phyloP scores from a whole-genome alignment of 2,329 filamentous ascomycete species.

The Eurotiales sp. region DNA sequence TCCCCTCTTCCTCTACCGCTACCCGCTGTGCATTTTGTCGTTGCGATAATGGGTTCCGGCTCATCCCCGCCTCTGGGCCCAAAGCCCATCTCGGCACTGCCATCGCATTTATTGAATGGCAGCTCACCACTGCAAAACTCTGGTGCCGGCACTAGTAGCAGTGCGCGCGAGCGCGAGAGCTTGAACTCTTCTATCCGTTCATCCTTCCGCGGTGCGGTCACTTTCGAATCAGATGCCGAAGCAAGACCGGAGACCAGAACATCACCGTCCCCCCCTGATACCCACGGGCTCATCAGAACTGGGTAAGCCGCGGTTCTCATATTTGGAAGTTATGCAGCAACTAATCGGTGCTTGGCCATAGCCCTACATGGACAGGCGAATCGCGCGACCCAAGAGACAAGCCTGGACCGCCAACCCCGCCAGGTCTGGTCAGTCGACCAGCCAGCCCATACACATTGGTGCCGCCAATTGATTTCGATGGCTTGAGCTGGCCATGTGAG shows the following conservation, averaged over 20 bases:
- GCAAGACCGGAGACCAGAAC: constrained; percentile 19
- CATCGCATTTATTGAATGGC: constrained; percentile 56
- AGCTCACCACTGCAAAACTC: constrained; percentile 48
- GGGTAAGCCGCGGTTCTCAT: background rate
- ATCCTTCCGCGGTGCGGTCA: constrained; percentile 45
- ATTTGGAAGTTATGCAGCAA: background rate
- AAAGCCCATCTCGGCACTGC: constrained; percentile 52
- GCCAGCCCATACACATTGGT: constrained; percentile 48
- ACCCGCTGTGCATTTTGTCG: no score
- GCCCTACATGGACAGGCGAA: constrained; percentile 43
- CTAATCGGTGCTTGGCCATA: constrained; percentile 6
- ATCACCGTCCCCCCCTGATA: constrained; percentile 2
- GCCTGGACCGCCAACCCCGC: constrained; percentile 48
- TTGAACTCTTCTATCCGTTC: constrained; percentile 57
- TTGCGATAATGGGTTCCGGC: constrained; percentile 19
- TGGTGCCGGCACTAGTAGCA: constrained; percentile 23
- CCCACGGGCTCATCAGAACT: background rate
- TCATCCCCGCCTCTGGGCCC: constrained; percentile 37
- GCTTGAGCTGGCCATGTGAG: constrained; percentile 51
- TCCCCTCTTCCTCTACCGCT: no score
- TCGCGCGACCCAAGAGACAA: constrained; percentile 53
- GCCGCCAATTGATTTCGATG: constrained; percentile 51
- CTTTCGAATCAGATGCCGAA: constrained; percentile 25
- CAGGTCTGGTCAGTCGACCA: constrained; percentile 48
- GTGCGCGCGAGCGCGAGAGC: constrained; percentile 52